These are phyloP conservation scores for Spirogloea muscicola DNA, from an alignment of 139 green algal genomes.

Conservation along the genomic window DNA sequence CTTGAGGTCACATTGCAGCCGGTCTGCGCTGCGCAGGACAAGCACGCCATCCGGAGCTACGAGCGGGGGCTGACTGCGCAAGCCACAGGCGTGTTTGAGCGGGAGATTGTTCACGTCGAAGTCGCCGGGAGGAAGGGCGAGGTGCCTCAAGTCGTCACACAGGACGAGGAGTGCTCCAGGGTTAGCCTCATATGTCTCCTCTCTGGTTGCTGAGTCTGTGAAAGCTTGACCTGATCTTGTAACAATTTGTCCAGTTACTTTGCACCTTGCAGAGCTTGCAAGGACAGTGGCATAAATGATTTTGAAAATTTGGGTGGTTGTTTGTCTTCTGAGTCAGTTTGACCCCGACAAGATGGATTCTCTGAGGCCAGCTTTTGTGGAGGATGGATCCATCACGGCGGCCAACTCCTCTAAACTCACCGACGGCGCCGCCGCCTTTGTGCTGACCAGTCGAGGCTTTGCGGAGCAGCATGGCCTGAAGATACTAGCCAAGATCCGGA, in stretches of 20 bases:
- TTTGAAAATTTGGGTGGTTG: too few species aligned
- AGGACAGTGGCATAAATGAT: too few species aligned
- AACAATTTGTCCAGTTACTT: too few species aligned
- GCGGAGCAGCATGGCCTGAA: slow-evolving; percentile 51
- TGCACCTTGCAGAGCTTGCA: too few species aligned
- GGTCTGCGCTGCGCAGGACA: slow-evolving; percentile 52
- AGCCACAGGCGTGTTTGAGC: slow-evolving; percentile 41
- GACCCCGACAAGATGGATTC: slow-evolving; percentile 62
- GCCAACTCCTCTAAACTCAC: slow-evolving; percentile 80
- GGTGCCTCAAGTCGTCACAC: not conserved
- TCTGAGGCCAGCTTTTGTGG: slow-evolving; percentile 73
- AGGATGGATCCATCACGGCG: slow-evolving; percentile 68
- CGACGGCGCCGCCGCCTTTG: slow-evolving; percentile 80
- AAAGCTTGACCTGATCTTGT: too few species aligned
- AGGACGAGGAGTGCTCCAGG: slow-evolving; percentile 25
- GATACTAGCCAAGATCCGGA: slow-evolving; percentile 62
- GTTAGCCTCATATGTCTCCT: too few species aligned
- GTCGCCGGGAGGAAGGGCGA: slow-evolving; percentile 7
- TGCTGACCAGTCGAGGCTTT: slow-evolving; percentile 61
- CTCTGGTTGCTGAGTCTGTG: too few species aligned
- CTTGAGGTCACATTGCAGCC: too few species aligned
- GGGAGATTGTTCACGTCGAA: slow-evolving; percentile 63
- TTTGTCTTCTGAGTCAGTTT: slow-evolving; percentile 9
- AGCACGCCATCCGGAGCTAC: slow-evolving; percentile 62
- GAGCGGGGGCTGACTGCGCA: slow-evolving; percentile 52